phyloP scores from a whole-genome alignment of 257 asterid species.

The Cynanchum wilfordii region DNA sequence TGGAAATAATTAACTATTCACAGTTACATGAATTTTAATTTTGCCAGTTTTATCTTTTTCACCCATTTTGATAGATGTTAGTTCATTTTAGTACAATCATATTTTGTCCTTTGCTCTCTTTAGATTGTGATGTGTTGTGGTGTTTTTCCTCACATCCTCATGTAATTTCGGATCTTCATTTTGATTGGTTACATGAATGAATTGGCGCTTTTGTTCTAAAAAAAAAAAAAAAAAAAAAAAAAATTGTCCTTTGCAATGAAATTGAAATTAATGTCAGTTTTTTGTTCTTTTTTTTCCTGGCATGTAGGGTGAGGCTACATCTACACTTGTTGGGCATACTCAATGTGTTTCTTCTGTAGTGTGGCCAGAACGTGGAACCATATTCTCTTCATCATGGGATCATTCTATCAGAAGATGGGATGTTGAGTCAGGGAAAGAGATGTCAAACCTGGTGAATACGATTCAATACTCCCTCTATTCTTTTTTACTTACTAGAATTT shows the following conservation, averaged over 20 bases:
- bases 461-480: not conserved
- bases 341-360: constrained; percentile 82
- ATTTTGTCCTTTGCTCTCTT: not conserved
- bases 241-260: not conserved
- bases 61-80: not conserved
- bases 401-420: constrained; percentile 95
- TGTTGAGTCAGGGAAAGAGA: constrained; percentile 77
- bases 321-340: constrained; percentile 86
- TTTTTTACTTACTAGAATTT: too few relatives aligned
- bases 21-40: not conserved
- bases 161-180: too few relatives aligned
- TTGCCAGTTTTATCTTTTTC: not conserved
- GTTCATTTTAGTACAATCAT: not conserved
- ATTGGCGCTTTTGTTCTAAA: too few relatives aligned
- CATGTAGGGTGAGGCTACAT: constrained; percentile 70
- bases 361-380: constrained; percentile 65
- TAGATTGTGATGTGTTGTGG: too few relatives aligned
- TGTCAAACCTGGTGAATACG: constrained; percentile 54
- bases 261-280: not conserved
- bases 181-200: too few relatives aligned
- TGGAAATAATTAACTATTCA: not conserved
- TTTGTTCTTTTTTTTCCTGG: not conserved
- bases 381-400: constrained; percentile 96
- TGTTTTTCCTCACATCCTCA: too few relatives aligned
- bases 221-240: too few relatives aligned